Conservation (phyloP, 2,329 filamentous ascomycete genomes). For the Periconia sp. region DNA sequence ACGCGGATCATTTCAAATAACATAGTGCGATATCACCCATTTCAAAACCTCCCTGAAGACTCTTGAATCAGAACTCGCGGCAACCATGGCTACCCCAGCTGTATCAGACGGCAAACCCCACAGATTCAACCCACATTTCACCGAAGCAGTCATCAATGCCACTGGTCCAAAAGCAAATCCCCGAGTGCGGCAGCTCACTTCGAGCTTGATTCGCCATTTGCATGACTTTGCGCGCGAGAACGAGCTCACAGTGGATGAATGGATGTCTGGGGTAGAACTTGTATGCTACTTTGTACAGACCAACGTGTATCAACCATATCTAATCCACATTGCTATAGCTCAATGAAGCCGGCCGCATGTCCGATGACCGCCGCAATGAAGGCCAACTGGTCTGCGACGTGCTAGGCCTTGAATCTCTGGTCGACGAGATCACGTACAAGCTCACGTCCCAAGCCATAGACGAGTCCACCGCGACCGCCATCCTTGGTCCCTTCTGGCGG, state of each 20-base stretch:
- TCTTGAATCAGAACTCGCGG: background rate
- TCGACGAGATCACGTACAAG: slow-evolving; percentile 80
- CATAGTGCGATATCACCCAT: background rate
- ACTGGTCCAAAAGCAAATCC: slow-evolving; percentile 71
- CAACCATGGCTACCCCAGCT: slow-evolving; percentile 18
- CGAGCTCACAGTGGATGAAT: slow-evolving; percentile 77
- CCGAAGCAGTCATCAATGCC: slow-evolving; percentile 69
- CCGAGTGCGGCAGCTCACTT: slow-evolving; percentile 64
- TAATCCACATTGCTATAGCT: slow-evolving; percentile 38
- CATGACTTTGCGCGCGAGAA: slow-evolving; percentile 79
- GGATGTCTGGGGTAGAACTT: slow-evolving; percentile 73
- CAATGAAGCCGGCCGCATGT: slow-evolving; percentile 66
- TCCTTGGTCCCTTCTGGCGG: slow-evolving; percentile 84
- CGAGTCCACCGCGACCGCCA: slow-evolving; percentile 69
- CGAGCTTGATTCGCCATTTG: slow-evolving; percentile 67
- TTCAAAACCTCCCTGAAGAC: background rate
- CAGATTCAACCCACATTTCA: slow-evolving; percentile 75
- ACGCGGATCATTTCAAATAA: background rate
- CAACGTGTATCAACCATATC: background rate
- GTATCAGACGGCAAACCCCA: slow-evolving; percentile 20
- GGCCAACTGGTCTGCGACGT: slow-evolving; percentile 62
- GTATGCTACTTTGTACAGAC: slow-evolving; percentile 42
- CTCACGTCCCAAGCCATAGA: slow-evolving; percentile 54
- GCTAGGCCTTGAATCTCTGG: slow-evolving; percentile 61
- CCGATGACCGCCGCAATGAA: slow-evolving; percentile 63